Evolutionary conservation across 345 rosid species (phyloP).

Genomic region (Barbarea vulgaris): DNA sequence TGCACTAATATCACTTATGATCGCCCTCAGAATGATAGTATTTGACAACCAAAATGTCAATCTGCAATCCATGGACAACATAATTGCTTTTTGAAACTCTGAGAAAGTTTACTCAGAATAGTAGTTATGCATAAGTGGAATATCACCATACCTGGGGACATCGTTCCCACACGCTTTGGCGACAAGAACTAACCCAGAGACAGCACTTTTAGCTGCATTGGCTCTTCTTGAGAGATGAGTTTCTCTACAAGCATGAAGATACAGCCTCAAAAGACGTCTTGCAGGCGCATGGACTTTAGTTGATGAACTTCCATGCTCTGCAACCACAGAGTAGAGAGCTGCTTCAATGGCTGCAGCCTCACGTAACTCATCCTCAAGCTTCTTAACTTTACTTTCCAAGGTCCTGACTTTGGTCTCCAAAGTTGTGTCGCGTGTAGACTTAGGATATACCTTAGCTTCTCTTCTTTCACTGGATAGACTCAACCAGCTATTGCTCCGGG

Average conservation of each 20-base stretch:
- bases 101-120: constrained; percentile 9
- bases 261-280: constrained; percentile 85
- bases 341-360: constrained; percentile 93
- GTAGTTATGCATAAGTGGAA: neutral
- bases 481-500: constrained; percentile 46
- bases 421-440: constrained; percentile 47
- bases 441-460: constrained; percentile 55
- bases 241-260: constrained; percentile 71
- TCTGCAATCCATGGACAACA: constrained; percentile 47
- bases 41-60: constrained; percentile 96
- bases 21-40: constrained; percentile 70
- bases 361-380: constrained; percentile 85
- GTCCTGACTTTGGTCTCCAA: constrained; percentile 65
- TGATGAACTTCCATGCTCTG: constrained; percentile 90
- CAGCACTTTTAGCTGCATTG: constrained; percentile 76
- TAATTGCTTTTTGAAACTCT: neutral
- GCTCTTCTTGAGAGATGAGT: constrained; percentile 58
- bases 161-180: constrained; percentile 98
- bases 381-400: constrained; percentile 64
- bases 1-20: constrained; percentile 54
- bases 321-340: constrained; percentile 83
- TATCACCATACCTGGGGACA: constrained; percentile 72
- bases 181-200: constrained; percentile 76
- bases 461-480: constrained; percentile 46
- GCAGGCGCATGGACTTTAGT: constrained; percentile 96